Base-by-base conservation (phyloP, 345 rosid species). In the Linum usitatissimum region DNA sequence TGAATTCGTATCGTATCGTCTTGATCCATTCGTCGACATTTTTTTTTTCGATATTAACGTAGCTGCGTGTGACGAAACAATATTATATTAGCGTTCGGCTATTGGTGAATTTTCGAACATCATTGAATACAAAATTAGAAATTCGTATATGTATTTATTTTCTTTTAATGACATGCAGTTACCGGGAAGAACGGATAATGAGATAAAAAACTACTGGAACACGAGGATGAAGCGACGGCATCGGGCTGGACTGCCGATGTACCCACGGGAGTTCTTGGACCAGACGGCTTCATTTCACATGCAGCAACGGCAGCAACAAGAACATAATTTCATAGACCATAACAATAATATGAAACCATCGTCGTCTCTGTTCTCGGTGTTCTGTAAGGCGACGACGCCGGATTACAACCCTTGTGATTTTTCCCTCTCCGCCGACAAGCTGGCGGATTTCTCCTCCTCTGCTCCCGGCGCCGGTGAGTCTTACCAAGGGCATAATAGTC, bases 151-250 rank as follows among this genome's bases (percentile, higher is more conserved):
- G 28, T 30, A 23, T 23, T 56, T 23, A 21, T 31, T 57, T 56
- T 23, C 14, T 2, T 6, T 57, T 4, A 38, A 1, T 57, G 6
- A 14, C 28, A 9, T 17, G 1, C 76, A 87, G 97, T 76, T 90
- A 61, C 97, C 95, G 0, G 97, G 97, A 1, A 56, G 97, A 67
- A 90, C 97, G 4, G 95, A 90, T 60, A 90, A 90, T 64, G 97
- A 90, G 71, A 90, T 90, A 62, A 90, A 90, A 62, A 90, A 90
- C 69, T 90, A 78, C 70, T 90, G 97, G 97, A 90, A 90, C 66
- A 85, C 97, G 0, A 78, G 95, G 59, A 73, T 76, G 78, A 90
- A 87, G 79, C 78, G 95, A 71, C 81, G 83, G 9, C 90, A 82
- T 38, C 66, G 92, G 78, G 86, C 95, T 1, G 84, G 87, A 15